These are phyloP conservation scores for Striga asiatica DNA, from an alignment of 257 asterid genomes.

Conservation along the genomic window DNA sequence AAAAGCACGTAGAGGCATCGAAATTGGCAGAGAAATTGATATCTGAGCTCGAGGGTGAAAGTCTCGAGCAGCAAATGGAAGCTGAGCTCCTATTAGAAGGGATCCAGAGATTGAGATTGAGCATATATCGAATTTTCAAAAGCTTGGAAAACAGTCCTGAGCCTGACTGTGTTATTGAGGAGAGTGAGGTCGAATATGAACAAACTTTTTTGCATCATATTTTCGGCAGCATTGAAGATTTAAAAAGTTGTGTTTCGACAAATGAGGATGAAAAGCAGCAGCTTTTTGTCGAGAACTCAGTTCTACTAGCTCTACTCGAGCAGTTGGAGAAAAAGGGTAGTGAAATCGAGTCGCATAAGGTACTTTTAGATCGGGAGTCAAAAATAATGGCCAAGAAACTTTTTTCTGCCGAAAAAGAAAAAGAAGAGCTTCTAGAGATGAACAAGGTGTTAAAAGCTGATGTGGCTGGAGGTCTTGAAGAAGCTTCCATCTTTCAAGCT, in stretches of 20 bases:
- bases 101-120: constrained; percentile 54
- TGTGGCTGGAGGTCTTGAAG: constrained; percentile 27
- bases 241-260: constrained; percentile 41
- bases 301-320: constrained; percentile 55
- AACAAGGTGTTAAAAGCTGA: constrained; percentile 45
- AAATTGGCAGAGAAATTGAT: constrained; percentile 75
- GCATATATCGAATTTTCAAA: constrained; percentile 61
- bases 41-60: constrained; percentile 81
- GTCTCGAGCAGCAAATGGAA: constrained; percentile 94
- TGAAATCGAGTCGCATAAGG: constrained; percentile 53
- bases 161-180: constrained; percentile 17
- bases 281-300: constrained; percentile 65
- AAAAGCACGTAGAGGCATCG: constrained; percentile 84
- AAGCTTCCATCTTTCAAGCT: constrained; percentile 31
- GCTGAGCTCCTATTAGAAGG: constrained; percentile 74
- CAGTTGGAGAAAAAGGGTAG: constrained; percentile 60
- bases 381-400: constrained; percentile 40
- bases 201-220: constrained; percentile 35
- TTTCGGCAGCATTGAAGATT: constrained; percentile 39
- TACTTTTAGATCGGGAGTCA: constrained; percentile 40
- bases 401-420: constrained; percentile 34
- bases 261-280: constrained; percentile 57
- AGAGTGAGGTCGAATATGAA: constrained; percentile 45
- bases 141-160: constrained; percentile 39
- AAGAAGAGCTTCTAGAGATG: constrained; percentile 39